phyloP scores from a whole-genome alignment of 2,329 filamentous ascomycete genomes.

The Drechslera avenae region DNA sequence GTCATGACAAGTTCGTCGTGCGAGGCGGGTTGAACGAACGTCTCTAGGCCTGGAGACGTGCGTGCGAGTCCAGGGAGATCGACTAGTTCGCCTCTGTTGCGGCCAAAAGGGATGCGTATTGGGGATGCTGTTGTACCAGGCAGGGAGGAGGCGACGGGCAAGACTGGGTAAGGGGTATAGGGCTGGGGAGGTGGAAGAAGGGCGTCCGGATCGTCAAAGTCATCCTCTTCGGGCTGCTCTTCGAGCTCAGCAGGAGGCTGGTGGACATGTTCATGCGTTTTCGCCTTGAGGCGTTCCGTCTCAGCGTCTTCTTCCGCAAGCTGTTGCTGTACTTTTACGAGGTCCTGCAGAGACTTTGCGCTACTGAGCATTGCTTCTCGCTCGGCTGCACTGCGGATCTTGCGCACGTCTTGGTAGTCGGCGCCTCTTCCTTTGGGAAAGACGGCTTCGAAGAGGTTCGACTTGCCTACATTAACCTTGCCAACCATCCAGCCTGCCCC shows the following conservation, averaged over 20 bases:
- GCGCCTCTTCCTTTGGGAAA: slow-evolving; percentile 71
- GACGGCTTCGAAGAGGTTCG: slow-evolving; percentile 82
- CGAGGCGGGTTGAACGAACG: slow-evolving; percentile 70
- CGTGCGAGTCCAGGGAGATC: slow-evolving; percentile 87
- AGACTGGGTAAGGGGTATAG: slow-evolving; percentile 76
- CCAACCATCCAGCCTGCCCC: slow-evolving; percentile 95
- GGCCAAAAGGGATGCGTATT: slow-evolving; percentile 88
- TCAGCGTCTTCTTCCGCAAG: slow-evolving; percentile 44
- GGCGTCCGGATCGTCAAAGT: slow-evolving; percentile 40
- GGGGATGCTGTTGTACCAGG: slow-evolving; percentile 95
- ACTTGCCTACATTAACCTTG: slow-evolving; percentile 98
- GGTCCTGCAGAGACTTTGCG: slow-evolving; percentile 35
- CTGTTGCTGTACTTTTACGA: slow-evolving; percentile 32
- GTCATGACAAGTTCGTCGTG: slow-evolving; percentile 78
- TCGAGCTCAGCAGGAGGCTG: slow-evolving; percentile 26
- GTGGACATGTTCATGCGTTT: slow-evolving; percentile 25
- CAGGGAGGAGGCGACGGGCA: slow-evolving; percentile 84
- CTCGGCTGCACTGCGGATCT: slow-evolving; percentile 41
- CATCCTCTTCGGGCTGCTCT: slow-evolving; percentile 29
- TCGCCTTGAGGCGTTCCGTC: slow-evolving; percentile 26
- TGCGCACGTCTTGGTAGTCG: slow-evolving; percentile 45
- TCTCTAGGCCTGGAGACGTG: slow-evolving; percentile 65
- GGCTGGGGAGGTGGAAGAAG: slow-evolving; percentile 77
- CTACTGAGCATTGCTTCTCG: slow-evolving; percentile 38
- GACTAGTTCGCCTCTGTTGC: slow-evolving; percentile 85